Percentiles rank a stretch among this genome's conserved stretches.
Conservation (phyloP, 2,329 filamentous ascomycete genomes). For the Alternaria consortialis region DNA sequence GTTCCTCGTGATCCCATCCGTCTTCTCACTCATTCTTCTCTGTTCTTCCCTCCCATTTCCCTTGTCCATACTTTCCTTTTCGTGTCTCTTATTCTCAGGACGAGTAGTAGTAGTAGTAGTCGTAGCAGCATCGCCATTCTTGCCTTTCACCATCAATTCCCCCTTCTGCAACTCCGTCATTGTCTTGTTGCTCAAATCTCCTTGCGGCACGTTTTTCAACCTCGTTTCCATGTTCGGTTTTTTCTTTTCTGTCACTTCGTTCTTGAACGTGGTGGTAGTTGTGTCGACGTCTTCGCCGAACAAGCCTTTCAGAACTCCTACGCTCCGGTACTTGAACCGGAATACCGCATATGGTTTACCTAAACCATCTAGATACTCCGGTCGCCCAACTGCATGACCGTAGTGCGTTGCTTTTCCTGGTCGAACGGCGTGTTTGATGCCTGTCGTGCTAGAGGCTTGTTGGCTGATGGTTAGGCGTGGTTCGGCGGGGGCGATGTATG, state of each 20-base stretch:
- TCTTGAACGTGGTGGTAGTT: too few relatives aligned
- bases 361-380: conserved; percentile 54
- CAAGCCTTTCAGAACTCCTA: conserved; percentile 45
- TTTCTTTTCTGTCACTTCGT: not conserved
- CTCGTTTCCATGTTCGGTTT: too few relatives aligned
- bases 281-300: conserved; percentile 21
- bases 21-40: conserved; percentile 3
- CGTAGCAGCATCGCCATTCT: conserved; percentile 17
- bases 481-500: conserved; percentile 36
- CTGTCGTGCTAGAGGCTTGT: conserved; percentile 19
- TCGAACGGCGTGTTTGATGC: conserved; percentile 44
- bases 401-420: conserved; percentile 51
- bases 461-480: conserved; percentile 34
- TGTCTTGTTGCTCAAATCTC: too few relatives aligned
- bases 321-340: conserved; percentile 58
- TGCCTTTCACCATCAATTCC: too few relatives aligned
- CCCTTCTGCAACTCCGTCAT: too few relatives aligned
- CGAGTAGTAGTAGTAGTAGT: too few relatives aligned
- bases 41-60: not conserved
- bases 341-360: conserved; percentile 56
- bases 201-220: too few relatives aligned
- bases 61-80: not conserved
- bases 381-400: conserved; percentile 47
- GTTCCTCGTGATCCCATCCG: conserved; percentile 17
- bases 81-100: not conserved